Evolutionary conservation across 129 eudicot species (phyloP), one percentile per base, ranked within the genome.

Genomic region (Heracleum sosnowskyi): DNA sequence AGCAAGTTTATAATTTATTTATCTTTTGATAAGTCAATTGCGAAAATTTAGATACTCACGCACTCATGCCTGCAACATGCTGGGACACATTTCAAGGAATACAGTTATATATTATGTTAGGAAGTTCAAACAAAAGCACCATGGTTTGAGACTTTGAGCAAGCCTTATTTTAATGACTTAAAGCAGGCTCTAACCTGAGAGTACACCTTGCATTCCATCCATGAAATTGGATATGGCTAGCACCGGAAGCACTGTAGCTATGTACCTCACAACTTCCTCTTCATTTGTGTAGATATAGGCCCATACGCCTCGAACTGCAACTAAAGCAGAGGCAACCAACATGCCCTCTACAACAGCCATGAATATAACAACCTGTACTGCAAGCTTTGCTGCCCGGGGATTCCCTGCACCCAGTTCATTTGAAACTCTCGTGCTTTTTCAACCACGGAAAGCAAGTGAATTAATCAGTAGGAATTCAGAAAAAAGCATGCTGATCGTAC

Each of bases 341-440:
- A 89, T 34, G 13, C 85, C 86, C 75, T 86, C 88, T 53, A 46
- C 68, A 69, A 84, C 55, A 24, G 83, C 88, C 13, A 86, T 57
- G 44, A 44, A 44, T 2, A 44, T 0, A 44, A 44, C 47, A 11
- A 44, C 47, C 47, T 44, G 16, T 44, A 44, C 90, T 18, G 87
- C 90, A 40, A 82, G 42, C 73, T 78, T 51, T 34, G 93, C 93
- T 46, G 85, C 86, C 28, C 63, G 33, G 35, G 87, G 88, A 34
- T 78, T 68, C 34, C 88, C 87, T 63, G 93, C 90, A 73, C 90
- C 93, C 62, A 89, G 79, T 79, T 89, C 90, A 70, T 89, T 84
- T 77, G 93, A 89, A 60, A 86, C 83, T 83, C 88, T 83, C 24
- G 88, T 82, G 81, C 90, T 89, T 77, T n/a, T 49, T 4, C 29